These are phyloP conservation scores for Pseudogymnoascus sp. DNA, from an alignment of 2,329 filamentous ascomycete genomes.

Conservation along the genomic window DNA sequence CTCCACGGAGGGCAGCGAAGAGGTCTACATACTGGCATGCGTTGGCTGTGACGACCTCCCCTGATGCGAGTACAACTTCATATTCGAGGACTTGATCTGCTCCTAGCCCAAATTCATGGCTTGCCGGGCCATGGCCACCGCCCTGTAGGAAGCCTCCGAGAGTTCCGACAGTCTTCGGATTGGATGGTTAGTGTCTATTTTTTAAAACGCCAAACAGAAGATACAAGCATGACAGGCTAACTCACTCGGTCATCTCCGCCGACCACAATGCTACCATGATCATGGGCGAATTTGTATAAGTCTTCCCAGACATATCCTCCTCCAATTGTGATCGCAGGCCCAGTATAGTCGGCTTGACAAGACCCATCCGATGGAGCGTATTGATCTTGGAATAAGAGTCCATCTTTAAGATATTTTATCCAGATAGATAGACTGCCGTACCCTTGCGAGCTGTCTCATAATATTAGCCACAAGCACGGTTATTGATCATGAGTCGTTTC, in stretches of 20 bases:
- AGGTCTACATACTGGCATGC: slow-evolving; percentile 30
- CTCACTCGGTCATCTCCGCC: too few relatives aligned
- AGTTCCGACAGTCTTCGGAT: too few relatives aligned
- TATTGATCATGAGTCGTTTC: slow-evolving; percentile 19
- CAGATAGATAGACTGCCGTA: slow-evolving; percentile 33
- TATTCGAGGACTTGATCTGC: slow-evolving; percentile 41
- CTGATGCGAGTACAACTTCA: slow-evolving; percentile 39
- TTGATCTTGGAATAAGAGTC: slow-evolving; percentile 23
- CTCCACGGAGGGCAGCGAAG: slow-evolving; percentile 40
- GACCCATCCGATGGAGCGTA: too few relatives aligned
- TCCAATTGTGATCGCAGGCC: too few relatives aligned
- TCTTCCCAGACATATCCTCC: too few relatives aligned
- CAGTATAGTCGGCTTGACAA: too few relatives aligned
- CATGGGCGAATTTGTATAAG: too few relatives aligned
- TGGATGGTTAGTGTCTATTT: too few relatives aligned
- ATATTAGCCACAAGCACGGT: slow-evolving; percentile 30
- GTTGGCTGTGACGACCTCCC: slow-evolving; percentile 35
- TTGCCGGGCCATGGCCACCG: slow-evolving; percentile 14
- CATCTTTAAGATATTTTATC: slow-evolving; percentile 38
- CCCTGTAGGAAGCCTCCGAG: too few relatives aligned
- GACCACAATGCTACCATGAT: too few relatives aligned
- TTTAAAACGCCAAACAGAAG: too few relatives aligned
- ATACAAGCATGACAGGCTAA: too few relatives aligned
- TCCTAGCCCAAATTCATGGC: slow-evolving; percentile 39
- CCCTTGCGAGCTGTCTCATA: slow-evolving; percentile 20